Conservation (phyloP, 2,329 filamentous ascomycete genomes). For the Cercospora brassicicola region DNA sequence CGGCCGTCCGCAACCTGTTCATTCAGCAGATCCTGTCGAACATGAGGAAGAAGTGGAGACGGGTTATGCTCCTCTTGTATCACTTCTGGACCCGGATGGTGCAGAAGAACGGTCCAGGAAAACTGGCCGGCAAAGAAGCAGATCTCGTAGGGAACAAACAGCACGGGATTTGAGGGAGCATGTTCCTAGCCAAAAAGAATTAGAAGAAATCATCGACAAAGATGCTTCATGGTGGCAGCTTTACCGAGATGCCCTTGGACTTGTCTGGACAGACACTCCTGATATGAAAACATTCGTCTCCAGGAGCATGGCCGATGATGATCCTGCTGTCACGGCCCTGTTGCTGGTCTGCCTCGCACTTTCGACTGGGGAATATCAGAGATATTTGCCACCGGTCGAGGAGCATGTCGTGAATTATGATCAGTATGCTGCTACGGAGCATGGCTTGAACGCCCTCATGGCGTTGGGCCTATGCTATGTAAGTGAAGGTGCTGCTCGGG, state of each 20-base stretch:
- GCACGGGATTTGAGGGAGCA: neutral
- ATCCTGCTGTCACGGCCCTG: slow-evolving; percentile 16
- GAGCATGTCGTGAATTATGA: slow-evolving; percentile 16
- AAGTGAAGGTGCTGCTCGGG: neutral
- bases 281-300: slow-evolving; percentile 12
- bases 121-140: neutral
- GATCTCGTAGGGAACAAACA: neutral
- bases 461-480: slow-evolving; percentile 20
- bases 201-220: slow-evolving; percentile 14
- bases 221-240: slow-evolving; percentile 23
- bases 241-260: slow-evolving; percentile 19
- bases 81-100: neutral
- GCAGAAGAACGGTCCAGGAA: neutral
- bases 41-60: slow-evolving; percentile 5
- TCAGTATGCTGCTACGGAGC: slow-evolving; percentile 17
- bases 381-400: slow-evolving; percentile 21
- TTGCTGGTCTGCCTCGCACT: slow-evolving; percentile 18
- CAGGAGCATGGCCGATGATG: neutral
- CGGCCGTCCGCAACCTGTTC: neutral
- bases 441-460: slow-evolving; percentile 22
- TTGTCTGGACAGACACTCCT: slow-evolving; percentile 13
- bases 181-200: slow-evolving; percentile 13
- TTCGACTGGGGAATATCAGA: slow-evolving; percentile 17
- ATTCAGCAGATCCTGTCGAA: neutral
- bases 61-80: neutral